Evolutionary conservation across 495 filamentous ascomycete species (phyloP), one percentile per base, ranked within the genome.

Genomic region (Hyaloscypha finlandica): DNA sequence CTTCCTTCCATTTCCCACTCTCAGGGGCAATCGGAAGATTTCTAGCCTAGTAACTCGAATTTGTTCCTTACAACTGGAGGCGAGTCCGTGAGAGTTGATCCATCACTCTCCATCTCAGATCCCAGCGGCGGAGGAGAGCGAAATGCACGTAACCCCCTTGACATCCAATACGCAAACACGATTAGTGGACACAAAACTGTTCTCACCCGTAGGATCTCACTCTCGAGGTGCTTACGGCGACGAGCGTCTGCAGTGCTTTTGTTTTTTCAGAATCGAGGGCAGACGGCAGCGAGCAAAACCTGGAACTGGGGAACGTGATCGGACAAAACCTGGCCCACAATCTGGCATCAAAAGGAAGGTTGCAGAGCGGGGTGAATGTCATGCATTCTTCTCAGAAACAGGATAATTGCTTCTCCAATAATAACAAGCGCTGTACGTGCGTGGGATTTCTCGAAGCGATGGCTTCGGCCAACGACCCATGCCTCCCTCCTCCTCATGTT

Each of bases 211-310:
- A 56, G 53, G 19, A 56, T 3, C 30, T 32, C 9, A 12, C 30
- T 8, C 29, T 29, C 56, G 25, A 16, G 19, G 25, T 8, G 29
- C 19, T 32, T 1, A 29, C 19, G 56, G 35, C 29, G 30, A 6
- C 32, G 30, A 59, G 56, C 16, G 56, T 22, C 35, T 59, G 56
- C 56, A 32, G 56, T 59, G 29, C 32, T 39, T 59, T 37, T 20
- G 22, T 16, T 48, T 48, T 32, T 59, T 59, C 56, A 31, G 56
- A 37, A 37, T 35, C 32, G 25, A 35, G 32, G 31, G 32, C 19
- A 20, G 32, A 59, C 31, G 35, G 56, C 30, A 59, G 29, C 32
- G 16, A 56, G 53, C 9, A 29, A 56, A 56, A 29, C 56, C 56
- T 8, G 56, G 56, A 37, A 37, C 19, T 59, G 56, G 56, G 56